phyloP scores from a whole-genome alignment of 2,329 filamentous ascomycete species.

The Fusarium sp. region DNA sequence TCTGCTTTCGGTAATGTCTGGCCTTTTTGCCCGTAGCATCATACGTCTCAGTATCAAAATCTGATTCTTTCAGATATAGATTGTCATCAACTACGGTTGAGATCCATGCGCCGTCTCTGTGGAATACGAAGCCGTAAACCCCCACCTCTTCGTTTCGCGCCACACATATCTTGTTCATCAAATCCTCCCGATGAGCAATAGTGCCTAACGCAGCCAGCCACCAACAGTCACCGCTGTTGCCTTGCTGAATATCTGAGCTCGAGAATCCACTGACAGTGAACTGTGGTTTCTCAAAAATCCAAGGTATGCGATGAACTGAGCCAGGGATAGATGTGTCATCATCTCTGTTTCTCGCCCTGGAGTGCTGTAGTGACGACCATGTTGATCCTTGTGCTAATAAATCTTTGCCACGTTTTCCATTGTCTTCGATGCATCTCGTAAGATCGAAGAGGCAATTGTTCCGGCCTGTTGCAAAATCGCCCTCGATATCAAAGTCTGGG shows the following conservation, averaged over 20 bases:
- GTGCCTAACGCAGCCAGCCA: conserved; percentile 77
- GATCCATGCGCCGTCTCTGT: conserved; percentile 77
- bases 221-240: conserved; percentile 77
- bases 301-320: conserved; percentile 58
- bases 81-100: conserved; percentile 80
- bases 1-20: conserved; percentile 68
- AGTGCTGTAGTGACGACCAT: background rate
- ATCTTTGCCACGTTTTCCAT: background rate
- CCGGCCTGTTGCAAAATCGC: conserved; percentile 50
- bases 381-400: background rate
- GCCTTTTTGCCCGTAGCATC: conserved; percentile 63
- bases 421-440: background rate
- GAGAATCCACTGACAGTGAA: conserved; percentile 56
- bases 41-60: conserved; percentile 57
- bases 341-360: background rate
- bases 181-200: conserved; percentile 71
- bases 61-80: conserved; percentile 47
- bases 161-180: conserved; percentile 77
- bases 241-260: conserved; percentile 58
- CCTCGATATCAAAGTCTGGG: conserved; percentile 58
- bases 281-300: conserved; percentile 57
- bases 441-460: conserved; percentile 56
- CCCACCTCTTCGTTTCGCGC: conserved; percentile 74
- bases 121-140: conserved; percentile 80
- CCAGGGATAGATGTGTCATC: conserved; percentile 41